Base-by-base conservation (phyloP, 2,329 filamentous ascomycete species). In the Thyridium curvatum region DNA sequence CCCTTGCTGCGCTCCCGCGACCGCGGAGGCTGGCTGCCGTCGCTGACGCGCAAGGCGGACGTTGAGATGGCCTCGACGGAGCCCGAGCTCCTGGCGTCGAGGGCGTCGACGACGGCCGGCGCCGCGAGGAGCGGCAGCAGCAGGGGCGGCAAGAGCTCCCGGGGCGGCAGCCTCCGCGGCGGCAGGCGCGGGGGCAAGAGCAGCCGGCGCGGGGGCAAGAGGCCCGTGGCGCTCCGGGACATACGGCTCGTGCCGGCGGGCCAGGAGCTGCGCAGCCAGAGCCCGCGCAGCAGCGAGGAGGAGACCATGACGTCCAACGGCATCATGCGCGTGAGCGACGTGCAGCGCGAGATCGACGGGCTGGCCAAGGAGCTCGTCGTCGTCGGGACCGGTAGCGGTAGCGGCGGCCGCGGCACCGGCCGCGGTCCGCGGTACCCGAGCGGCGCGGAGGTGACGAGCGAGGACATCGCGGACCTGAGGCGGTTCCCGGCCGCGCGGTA, bases 231-330 rank as follows among this genome's bases (percentile, higher is more conserved):
- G 12, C 28, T 40, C 16, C 31, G 15, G 4, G 41, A 43, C 28
- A 50, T 50, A 30, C 48, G 50, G 12, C 41, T 53, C 32, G 34
- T 32, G 12, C 44, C 46, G 14, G 42, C 47, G 16, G 41, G 47
- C 9, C 43, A 41, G 16, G 46, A 51, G 40, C 53, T 59, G 37
- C 49, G 55, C 31, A 52, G 52, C 38, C 49, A 53, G 18, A 56
- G 53, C 12, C 56, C 59, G 3, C 50, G 53, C 5, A 45, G 48
- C 4, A 59, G 56, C 46, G 55, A 59, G 34, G 57, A 61, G 37
- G 55, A 60, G 42, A 49, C 54, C 18, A 60, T 60, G 58, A 59
- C 56, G 3, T 52, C 42, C 43, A 54, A 58, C 40, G 58, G 55
- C 21, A 59, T 59, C 34, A 52, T 61, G 56, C 58, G 50, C 4